Evolutionary conservation across 1,284 basidiomycete species (phyloP).

Genomic region (Trichosporon sp.): DNA sequence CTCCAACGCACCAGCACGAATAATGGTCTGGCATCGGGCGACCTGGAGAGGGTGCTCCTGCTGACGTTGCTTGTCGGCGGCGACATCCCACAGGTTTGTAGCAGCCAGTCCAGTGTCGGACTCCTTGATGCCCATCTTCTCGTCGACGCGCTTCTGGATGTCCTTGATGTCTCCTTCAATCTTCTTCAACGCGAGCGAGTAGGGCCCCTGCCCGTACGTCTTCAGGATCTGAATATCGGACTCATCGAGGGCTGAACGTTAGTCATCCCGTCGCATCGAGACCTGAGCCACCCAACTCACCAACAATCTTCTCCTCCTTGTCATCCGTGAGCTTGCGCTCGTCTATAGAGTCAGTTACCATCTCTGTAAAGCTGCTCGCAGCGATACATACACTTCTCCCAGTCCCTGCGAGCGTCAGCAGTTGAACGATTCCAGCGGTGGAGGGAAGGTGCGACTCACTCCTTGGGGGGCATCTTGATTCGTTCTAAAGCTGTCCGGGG

Average conservation of each 20-base stretch:
- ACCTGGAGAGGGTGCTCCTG: constrained; percentile 91
- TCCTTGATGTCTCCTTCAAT: constrained; percentile 92
- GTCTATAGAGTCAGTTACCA: constrained; percentile 49
- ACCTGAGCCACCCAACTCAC: constrained; percentile 51
- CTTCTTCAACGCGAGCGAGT: constrained; percentile 81
- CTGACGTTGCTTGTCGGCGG: constrained; percentile 75
- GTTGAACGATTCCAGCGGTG: not conserved
- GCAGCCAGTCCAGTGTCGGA: constrained; percentile 95
- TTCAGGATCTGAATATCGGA: constrained; percentile 99
- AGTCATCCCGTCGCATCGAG: not conserved
- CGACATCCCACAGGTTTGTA: constrained; percentile 93
- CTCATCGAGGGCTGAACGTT: constrained; percentile 75
- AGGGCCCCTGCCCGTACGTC: constrained; percentile 99
- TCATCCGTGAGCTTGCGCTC: constrained; percentile 76
- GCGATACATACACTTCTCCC: constrained; percentile 81
- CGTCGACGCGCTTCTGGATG: constrained; percentile 93
- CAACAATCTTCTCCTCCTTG: constrained; percentile 86
- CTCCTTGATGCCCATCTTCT: constrained; percentile 98
- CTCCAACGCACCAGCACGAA: constrained; percentile 57
- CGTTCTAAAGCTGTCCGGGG: constrained; percentile 74
- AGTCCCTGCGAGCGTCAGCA: constrained; percentile 60
- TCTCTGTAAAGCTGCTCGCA: not conserved
- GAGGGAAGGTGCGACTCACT: not conserved
- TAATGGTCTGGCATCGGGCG: constrained; percentile 98
- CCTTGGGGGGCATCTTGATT: constrained; percentile 24